Base-by-base conservation (phyloP, 1,139 yeast genomes). In the Candida tetrigidarum region DNA sequence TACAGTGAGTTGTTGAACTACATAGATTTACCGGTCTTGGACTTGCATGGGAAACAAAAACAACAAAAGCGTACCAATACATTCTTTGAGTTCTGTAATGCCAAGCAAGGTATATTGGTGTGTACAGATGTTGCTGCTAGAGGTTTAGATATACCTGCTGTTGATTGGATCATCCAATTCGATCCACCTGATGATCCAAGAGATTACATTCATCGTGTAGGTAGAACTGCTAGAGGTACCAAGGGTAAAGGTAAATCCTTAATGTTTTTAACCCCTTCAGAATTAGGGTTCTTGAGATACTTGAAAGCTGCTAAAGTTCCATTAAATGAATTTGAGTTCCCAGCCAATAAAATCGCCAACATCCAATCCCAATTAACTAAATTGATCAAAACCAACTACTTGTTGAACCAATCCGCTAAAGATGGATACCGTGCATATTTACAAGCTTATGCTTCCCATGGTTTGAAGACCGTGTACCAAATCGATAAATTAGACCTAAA, bases 121-220 rank as follows among this genome's bases (percentile, higher is more conserved):
- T 93, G 98, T 71, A 93, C 99, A 0, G 98, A 93, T 68, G 98
- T 93, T 55, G 99, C 98, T 19, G 98, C 99, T 9, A 83, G 99
- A 76, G 99, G 99, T 12, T 81, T 93, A 55, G 99, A 93, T 72
- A 92, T 93, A 54, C 97, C 97, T 42, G 87, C 96, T 23, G 98
- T 93, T 44, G 97, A 92, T 69, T 93, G 98, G 96, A 93, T 93
- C 58, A 84, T 93, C 51, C 98, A 93, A 72, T 91, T 88, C 57
- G 97, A 93, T 66, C 98, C 98, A 41, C 98, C 98, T 63, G 98
- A 93, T 84, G 98, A 93, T 70, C 98, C 98, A 65, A 84, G 97
- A 69, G 97, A 92, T 69, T 93, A 93, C 62, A 92, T 93, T 58
- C 99, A 93, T 69, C 84, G 98, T 67, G 98, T 93, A 29, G 99